These are phyloP conservation scores for Knufia fluminis DNA, from an alignment of 2,329 filamentous ascomycete species.

Conservation along the genomic window DNA sequence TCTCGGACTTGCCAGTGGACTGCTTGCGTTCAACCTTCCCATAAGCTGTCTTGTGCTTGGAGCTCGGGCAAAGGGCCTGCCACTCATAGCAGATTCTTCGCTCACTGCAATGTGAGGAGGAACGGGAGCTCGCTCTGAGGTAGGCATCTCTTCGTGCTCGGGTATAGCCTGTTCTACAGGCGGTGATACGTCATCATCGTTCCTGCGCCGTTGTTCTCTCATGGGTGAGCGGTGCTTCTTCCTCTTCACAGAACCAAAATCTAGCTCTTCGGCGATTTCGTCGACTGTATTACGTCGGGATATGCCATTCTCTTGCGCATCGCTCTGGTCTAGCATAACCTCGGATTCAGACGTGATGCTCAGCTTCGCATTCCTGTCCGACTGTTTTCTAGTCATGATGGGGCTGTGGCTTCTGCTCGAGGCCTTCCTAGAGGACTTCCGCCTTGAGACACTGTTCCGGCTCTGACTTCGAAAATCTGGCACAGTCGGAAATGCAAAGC, in stretches of 20 bases:
- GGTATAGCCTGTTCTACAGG: constrained; percentile 2
- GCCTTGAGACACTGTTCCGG: background rate
- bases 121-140: background rate
- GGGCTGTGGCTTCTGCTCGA: constrained; percentile 9
- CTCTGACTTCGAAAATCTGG: constrained; percentile 7
- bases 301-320: background rate
- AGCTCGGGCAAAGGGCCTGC: constrained; percentile 40
- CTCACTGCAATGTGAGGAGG: background rate
- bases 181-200: constrained; percentile 1
- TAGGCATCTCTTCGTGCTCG: background rate
- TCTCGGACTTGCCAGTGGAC: constrained; percentile 12
- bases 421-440: constrained; percentile 1
- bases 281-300: background rate
- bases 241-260: constrained; percentile 4
- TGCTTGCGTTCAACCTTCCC: constrained; percentile 8
- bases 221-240: constrained; percentile 7
- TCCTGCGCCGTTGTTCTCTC: background rate
- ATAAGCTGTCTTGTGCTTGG: constrained; percentile 23
- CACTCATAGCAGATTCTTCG: constrained; percentile 34
- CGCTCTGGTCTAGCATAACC: constrained; percentile 15
- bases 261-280: constrained; percentile 3
- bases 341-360: constrained; percentile 7
- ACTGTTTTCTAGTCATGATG: constrained; percentile 6
- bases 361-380: background rate
- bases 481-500: constrained; percentile 4